These are phyloP conservation scores for Pontederia crassipes DNA, from an alignment of 176 grass and related monocot species.

Conservation along the genomic window DNA sequence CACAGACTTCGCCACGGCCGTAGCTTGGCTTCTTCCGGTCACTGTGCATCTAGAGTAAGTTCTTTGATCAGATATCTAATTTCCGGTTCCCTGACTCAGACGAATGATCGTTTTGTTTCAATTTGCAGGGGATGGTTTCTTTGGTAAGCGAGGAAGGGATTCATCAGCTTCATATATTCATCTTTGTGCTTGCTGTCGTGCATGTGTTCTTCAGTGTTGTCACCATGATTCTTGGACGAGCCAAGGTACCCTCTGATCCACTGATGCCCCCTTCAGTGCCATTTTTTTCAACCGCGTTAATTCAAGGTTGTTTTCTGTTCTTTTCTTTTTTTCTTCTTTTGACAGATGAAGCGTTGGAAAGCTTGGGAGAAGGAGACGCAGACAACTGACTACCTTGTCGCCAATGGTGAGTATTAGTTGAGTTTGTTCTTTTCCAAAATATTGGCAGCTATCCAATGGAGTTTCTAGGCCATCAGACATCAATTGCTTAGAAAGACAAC, in stretches of 20 bases:
- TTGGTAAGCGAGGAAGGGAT: conserved; percentile 6
- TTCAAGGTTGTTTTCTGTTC: not conserved
- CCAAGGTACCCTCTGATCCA: not conserved
- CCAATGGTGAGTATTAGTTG: conserved; percentile 1
- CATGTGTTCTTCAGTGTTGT: conserved; percentile 7
- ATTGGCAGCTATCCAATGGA: not conserved
- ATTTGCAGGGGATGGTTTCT: conserved; percentile 5
- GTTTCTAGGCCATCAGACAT: not conserved
- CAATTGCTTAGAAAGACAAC: not conserved
- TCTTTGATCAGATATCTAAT: not conserved
- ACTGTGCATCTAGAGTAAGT: conserved; percentile 2
- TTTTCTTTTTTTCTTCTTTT: not conserved
- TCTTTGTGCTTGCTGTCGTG: conserved; percentile 14
- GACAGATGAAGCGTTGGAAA: conserved; percentile 12
- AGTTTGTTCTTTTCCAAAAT: not conserved
- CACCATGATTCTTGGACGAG: conserved; percentile 12
- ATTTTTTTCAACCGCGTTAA: not conserved
- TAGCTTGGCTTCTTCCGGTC: not conserved
- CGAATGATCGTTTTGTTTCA: not conserved
- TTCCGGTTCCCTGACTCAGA: not conserved
- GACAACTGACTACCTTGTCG: conserved; percentile 6
- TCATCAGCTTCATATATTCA: conserved; percentile 20
- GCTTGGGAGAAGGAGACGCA: conserved; percentile 14
- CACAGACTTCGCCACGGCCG: not conserved
- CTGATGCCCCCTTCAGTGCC: not conserved